Evolutionary conservation across 148 eudicot species (phyloP), one percentile per base, ranked within the genome.

Genomic region (Rhododendron kiyosumense): DNA sequence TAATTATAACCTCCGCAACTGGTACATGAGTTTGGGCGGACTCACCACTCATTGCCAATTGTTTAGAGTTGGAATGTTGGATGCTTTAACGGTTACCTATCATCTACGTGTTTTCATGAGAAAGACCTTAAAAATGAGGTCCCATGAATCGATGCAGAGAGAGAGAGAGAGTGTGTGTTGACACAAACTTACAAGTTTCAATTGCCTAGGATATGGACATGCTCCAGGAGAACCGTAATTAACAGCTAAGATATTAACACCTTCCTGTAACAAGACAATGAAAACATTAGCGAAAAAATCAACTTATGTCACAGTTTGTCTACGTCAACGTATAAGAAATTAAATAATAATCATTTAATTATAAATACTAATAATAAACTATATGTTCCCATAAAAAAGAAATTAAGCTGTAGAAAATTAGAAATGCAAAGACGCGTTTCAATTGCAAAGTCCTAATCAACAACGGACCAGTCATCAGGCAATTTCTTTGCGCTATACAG

Each of bases 161-260:
- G 36, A 28, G 9, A 28, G 84, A 2, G 83, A 86, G 52, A 43
- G 17, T 59, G 0, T 30, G 8, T 11, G 51, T 34, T 15, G 17
- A 79, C 17, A 14, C 45, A 75, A 46, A 88, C 97, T 92, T 90
- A 97, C 99, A 88, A 93, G 75, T 89, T 93, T 97, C 65, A 89
- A 86, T 85, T 83, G 95, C 43, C 99, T 95, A 85, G 98, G 99
- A 89, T 92, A 93, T n/a, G 93, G 93, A 82, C 99, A 97, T 57
- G 98, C 94, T 79, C 96, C 94, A 84, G 92, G 95, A 88, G 98
- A 92, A 86, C 98, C 99, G 87, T 95, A 97, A 88, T 95, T 97
- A 86, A 97, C 94, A 75, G 94, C 95, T 90, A 97, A 85, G 74
- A 93, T 90, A 88, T 93, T 97, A 46, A 90, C 94, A 82, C 98